phyloP scores from a whole-genome alignment of 2,329 filamentous ascomycete genomes.

The Fusarium oxysporum region DNA sequence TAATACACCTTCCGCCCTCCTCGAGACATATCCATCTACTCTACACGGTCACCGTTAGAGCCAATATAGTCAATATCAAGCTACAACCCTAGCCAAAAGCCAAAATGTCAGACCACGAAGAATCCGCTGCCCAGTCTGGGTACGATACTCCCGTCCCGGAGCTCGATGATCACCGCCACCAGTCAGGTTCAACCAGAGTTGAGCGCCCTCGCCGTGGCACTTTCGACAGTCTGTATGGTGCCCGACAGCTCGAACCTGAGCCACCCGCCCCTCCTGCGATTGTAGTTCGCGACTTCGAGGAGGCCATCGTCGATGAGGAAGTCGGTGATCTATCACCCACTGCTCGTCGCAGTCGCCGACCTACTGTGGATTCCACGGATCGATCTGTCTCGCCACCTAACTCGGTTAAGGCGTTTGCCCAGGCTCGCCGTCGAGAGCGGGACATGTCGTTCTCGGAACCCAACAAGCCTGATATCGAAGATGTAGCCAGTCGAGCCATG shows the following conservation, averaged over 20 bases:
- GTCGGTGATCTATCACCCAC: slow-evolving; percentile 64
- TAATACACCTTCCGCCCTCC: slow-evolving; percentile 32
- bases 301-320: slow-evolving; percentile 82
- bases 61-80: background rate
- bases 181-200: slow-evolving; percentile 67
- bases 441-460: slow-evolving; percentile 69
- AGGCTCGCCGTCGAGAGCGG: slow-evolving; percentile 86
- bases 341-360: slow-evolving; percentile 61
- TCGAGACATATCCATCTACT: slow-evolving; percentile 20
- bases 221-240: slow-evolving; percentile 75
- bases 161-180: slow-evolving; percentile 87
- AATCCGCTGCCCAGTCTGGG: slow-evolving; percentile 68
- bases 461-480: slow-evolving; percentile 53
- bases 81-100: background rate
- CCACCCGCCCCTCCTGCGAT: slow-evolving; percentile 53
- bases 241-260: slow-evolving; percentile 59
- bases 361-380: slow-evolving; percentile 67
- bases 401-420: slow-evolving; percentile 96
- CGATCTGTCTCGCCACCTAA: slow-evolving; percentile 90
- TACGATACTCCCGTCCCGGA: slow-evolving; percentile 82
- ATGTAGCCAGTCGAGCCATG: slow-evolving; percentile 73
- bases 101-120: slow-evolving; percentile 76
- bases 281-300: slow-evolving; percentile 83
- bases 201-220: slow-evolving; percentile 76
- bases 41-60: slow-evolving; percentile 17